phyloP scores from a whole-genome alignment of 2,329 filamentous ascomycete genomes.

The Colletotrichum tofieldiae region DNA sequence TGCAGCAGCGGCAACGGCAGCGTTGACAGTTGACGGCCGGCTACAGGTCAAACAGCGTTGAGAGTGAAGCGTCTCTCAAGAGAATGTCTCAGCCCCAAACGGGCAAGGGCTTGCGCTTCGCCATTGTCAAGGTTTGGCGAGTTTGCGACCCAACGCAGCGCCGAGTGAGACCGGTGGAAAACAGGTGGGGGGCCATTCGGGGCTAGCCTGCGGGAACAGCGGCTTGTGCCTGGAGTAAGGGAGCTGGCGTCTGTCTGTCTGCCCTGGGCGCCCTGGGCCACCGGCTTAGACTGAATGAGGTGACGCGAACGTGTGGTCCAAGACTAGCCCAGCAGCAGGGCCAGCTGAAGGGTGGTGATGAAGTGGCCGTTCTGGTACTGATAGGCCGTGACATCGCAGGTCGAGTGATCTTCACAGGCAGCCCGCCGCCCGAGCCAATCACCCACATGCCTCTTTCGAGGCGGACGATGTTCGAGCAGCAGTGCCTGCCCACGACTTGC shows the following conservation, averaged over 20 bases:
- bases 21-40: neutral
- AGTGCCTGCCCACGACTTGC: constrained; percentile 25
- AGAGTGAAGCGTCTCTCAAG: neutral
- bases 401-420: constrained; percentile 17
- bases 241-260: constrained; percentile 18
- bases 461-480: constrained; percentile 26
- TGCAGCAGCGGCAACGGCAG: constrained; percentile 26
- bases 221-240: constrained; percentile 28
- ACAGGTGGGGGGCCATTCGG: constrained; percentile 12
- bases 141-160: constrained; percentile 22
- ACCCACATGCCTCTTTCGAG: constrained; percentile 6
- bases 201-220: constrained; percentile 36
- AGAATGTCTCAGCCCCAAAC: constrained; percentile 24
- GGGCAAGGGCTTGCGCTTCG: constrained; percentile 26
- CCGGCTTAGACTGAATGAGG: constrained; percentile 8
- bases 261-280: constrained; percentile 14
- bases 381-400: constrained; percentile 2
- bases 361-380: constrained; percentile 24
- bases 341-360: constrained; percentile 20
- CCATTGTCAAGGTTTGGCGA: constrained; percentile 23
- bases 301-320: neutral
- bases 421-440: constrained; percentile 2
- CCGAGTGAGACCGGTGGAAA: constrained; percentile 31
- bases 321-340: constrained; percentile 2
- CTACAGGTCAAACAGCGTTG: constrained; percentile 6